These are phyloP conservation scores for Fusarium coicis DNA, from an alignment of 2,329 filamentous ascomycete species.

Conservation along the genomic window DNA sequence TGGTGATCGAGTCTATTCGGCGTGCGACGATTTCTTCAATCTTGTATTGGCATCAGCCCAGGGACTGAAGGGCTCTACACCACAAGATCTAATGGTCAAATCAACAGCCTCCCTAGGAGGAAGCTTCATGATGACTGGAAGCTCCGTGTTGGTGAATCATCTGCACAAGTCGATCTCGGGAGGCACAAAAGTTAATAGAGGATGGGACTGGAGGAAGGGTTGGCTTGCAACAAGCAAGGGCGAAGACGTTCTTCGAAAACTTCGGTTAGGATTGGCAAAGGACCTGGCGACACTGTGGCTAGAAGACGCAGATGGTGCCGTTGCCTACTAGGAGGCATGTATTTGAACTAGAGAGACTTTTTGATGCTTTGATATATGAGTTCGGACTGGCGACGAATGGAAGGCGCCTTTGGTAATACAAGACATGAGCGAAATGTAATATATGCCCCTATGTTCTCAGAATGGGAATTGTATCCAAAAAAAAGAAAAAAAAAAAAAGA, in stretches of 20 bases:
- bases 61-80: slow-evolving; percentile 70
- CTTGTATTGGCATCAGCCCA: slow-evolving; percentile 78
- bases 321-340: slow-evolving; percentile 50
- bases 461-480: background rate
- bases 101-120: slow-evolving; percentile 67
- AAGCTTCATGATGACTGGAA: slow-evolving; percentile 77
- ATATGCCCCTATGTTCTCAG: background rate
- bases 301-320: slow-evolving; percentile 69
- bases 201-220: slow-evolving; percentile 84
- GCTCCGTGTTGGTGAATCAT: slow-evolving; percentile 74
- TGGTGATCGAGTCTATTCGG: slow-evolving; percentile 74
- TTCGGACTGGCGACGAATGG: slow-evolving; percentile 18
- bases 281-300: slow-evolving; percentile 79
- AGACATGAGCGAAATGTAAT: slow-evolving; percentile 17
- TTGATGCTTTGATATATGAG: slow-evolving; percentile 20
- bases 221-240: slow-evolving; percentile 74
- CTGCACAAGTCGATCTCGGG: slow-evolving; percentile 69
- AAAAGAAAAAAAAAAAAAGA: background rate
- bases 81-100: slow-evolving; percentile 71
- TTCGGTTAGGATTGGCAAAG: slow-evolving; percentile 78
- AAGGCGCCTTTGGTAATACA: slow-evolving; percentile 35
- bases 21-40: slow-evolving; percentile 82
- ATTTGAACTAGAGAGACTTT: slow-evolving; percentile 26
- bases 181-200: slow-evolving; percentile 65
- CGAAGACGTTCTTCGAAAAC: slow-evolving; percentile 75